phyloP scores from a whole-genome alignment of 192 early-diverging fungal species.

The Gaertneriomyces semiglobifer region DNA sequence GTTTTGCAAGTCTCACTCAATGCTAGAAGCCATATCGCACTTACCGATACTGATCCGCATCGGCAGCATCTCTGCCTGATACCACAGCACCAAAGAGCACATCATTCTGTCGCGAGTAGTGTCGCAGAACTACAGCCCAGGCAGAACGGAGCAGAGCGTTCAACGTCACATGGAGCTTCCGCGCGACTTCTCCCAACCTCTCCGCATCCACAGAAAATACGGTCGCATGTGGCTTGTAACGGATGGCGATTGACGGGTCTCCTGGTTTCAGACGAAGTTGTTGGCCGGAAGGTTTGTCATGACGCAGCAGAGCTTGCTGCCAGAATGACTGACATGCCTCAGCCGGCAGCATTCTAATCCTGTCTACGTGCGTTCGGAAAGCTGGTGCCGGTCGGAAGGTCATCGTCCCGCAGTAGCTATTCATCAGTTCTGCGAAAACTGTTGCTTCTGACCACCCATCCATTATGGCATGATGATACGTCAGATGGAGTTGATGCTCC shows the following conservation, averaged over 20 bases:
- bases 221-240: neutral
- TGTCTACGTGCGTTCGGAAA: neutral
- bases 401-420: too few relatives aligned
- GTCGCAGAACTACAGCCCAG: conserved; percentile 31
- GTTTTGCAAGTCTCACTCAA: neutral
- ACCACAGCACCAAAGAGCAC: conserved; percentile 27
- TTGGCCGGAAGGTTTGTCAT: too few relatives aligned
- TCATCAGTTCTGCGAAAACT: too few relatives aligned
- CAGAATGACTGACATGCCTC: neutral
- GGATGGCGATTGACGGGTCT: neutral
- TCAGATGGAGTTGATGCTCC: too few relatives aligned
- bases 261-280: neutral
- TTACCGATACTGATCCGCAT: neutral
- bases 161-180: conserved; percentile 17
- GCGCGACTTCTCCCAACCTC: neutral
- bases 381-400: neutral
- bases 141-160: conserved; percentile 21
- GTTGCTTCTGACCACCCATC: too few relatives aligned
- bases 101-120: conserved; percentile 18
- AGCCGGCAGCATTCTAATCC: neutral
- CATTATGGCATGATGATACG: too few relatives aligned
- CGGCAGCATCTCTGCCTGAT: conserved; percentile 32
- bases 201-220: neutral
- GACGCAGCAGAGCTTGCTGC: neutral
- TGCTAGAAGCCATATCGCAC: neutral